Evolutionary conservation across 2,329 filamentous ascomycete genomes (phyloP).

Genomic region (Penicillium aurantiogriseum): DNA sequence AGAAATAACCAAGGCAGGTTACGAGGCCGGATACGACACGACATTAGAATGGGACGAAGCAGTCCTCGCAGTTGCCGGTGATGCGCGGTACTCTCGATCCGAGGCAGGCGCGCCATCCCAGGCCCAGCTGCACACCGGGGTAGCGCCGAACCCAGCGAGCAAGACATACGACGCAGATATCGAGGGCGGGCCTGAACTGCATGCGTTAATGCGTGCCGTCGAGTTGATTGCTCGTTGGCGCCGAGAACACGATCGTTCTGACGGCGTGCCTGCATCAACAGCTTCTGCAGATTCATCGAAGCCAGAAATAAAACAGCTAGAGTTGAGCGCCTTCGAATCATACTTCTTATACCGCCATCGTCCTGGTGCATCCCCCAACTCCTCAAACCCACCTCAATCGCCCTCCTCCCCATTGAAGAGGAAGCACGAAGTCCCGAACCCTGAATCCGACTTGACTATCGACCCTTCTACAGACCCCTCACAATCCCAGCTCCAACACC

Average conservation of each 20-base stretch:
- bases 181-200: constrained; percentile 47
- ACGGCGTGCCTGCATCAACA: not conserved
- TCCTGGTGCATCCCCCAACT: constrained; percentile 43
- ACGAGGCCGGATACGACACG: constrained; percentile 26
- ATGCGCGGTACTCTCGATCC: constrained; percentile 40
- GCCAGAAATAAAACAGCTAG: constrained; percentile 10
- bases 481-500: constrained; percentile 16
- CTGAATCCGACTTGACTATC: constrained; percentile 5
- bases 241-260: constrained; percentile 26
- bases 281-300: not conserved
- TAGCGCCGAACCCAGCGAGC: constrained; percentile 26
- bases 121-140: constrained; percentile 19
- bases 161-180: constrained; percentile 32
- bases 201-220: constrained; percentile 47
- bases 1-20: constrained; percentile 18
- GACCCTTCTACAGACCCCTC: constrained; percentile 14
- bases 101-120: constrained; percentile 29
- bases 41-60: constrained; percentile 32
- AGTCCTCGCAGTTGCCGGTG: constrained; percentile 46
- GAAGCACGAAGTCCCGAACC: constrained; percentile 17
- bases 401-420: constrained; percentile 19
- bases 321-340: constrained; percentile 30
- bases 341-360: constrained; percentile 52
- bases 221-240: constrained; percentile 45
- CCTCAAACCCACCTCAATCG: not conserved